These are phyloP conservation scores for Venturia oleaginea DNA, from an alignment of 2,329 filamentous ascomycete species.

Conservation along the genomic window DNA sequence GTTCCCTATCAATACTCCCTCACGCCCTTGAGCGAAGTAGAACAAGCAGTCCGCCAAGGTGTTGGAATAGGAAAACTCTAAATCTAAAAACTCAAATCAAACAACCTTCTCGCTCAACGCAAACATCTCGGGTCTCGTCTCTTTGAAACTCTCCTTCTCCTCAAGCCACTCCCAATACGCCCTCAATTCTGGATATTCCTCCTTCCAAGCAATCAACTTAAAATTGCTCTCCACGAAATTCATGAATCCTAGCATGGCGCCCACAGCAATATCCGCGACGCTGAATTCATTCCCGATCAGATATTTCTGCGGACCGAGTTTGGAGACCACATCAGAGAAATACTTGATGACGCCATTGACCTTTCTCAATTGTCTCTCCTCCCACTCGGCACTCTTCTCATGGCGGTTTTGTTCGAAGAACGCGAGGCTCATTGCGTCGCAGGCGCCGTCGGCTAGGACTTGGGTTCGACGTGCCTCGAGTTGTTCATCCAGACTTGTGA, in stretches of 20 bases:
- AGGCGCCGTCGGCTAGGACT: constrained; percentile 28
- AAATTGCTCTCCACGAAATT: background rate
- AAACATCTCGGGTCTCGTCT: background rate
- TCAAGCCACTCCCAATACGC: background rate
- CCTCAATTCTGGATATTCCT: background rate
- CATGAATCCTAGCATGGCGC: constrained; percentile 24
- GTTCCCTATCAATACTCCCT: constrained; percentile 42
- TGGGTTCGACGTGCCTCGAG: constrained; percentile 26
- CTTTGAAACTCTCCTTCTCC: background rate
- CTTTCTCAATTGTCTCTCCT: constrained; percentile 16
- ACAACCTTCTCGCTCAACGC: background rate
- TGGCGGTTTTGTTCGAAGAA: constrained; percentile 33
- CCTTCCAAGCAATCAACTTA: background rate
- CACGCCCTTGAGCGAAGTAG: constrained; percentile 37
- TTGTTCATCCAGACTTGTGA: constrained; percentile 19
- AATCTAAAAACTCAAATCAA: background rate
- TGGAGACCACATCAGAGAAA: constrained; percentile 17
- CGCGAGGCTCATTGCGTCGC: constrained; percentile 29
- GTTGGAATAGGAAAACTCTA: constrained; percentile 38
- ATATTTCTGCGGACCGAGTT: constrained; percentile 21
- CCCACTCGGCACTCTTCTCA: constrained; percentile 27
- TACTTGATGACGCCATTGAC: background rate
- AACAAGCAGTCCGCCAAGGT: constrained; percentile 34
- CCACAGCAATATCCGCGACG: constrained; percentile 28
- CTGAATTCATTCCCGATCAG: constrained; percentile 25